Conservation (phyloP, 2,329 filamentous ascomycete species). For the Fragosphaeria purpurea region DNA sequence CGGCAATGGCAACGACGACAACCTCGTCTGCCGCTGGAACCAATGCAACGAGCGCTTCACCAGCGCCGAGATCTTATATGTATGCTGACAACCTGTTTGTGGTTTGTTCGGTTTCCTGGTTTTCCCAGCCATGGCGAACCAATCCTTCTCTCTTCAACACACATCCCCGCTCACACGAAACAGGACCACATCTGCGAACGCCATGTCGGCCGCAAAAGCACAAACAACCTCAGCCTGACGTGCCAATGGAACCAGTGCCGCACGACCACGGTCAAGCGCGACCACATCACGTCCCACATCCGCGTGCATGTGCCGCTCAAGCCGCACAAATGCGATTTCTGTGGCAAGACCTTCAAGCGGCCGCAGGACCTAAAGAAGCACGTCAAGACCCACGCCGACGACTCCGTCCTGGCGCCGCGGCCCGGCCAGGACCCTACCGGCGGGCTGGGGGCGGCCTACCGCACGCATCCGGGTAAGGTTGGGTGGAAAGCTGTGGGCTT, state of each 20-base stretch:
- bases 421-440: slow-evolving; percentile 41
- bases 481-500: not conserved
- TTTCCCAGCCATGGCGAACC: too few species aligned
- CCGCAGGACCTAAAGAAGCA: slow-evolving; percentile 99
- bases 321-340: slow-evolving; percentile 98
- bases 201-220: slow-evolving; percentile 97
- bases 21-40: slow-evolving; percentile 51
- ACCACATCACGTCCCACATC: slow-evolving; percentile 98
- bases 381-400: slow-evolving; percentile 96
- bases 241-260: slow-evolving; percentile 96
- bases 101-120: too few species aligned
- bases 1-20: slow-evolving; percentile 31
- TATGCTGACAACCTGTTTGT: slow-evolving; percentile 27
- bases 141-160: not conserved
- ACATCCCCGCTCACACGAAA: too few species aligned
- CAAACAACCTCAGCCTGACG: slow-evolving; percentile 94
- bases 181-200: slow-evolving; percentile 97
- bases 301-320: slow-evolving; percentile 97
- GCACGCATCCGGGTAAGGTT: slow-evolving; percentile 38
- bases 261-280: slow-evolving; percentile 95
- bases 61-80: slow-evolving; percentile 49
- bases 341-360: slow-evolving; percentile 97
- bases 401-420: slow-evolving; percentile 59
- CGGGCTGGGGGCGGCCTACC: slow-evolving; percentile 40
- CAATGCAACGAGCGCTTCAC: slow-evolving; percentile 49